phyloP scores from a whole-genome alignment of 805 yeast species.

The Lipomyces kockii region DNA sequence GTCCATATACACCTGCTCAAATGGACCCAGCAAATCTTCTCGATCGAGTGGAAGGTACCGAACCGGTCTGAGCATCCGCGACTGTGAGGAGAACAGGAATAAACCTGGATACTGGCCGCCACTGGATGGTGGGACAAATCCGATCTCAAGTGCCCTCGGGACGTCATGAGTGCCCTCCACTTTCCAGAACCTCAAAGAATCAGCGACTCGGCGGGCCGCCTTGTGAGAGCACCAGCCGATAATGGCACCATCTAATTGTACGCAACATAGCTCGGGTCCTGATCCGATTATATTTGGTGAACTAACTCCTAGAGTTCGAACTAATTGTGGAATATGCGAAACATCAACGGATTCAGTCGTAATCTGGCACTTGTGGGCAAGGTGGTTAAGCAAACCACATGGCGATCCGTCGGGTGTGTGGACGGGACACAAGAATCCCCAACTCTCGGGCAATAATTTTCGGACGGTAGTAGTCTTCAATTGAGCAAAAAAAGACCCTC shows the following conservation, averaged over 20 bases:
- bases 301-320: slow-evolving; percentile 76
- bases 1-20: slow-evolving; percentile 96
- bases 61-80: slow-evolving; percentile 96
- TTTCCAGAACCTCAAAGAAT: slow-evolving; percentile 90
- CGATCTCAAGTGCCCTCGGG: slow-evolving; percentile 87
- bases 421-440: slow-evolving; percentile 99
- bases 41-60: slow-evolving; percentile 84
- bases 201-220: slow-evolving; percentile 84
- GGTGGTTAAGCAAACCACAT: slow-evolving; percentile 95
- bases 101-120: slow-evolving; percentile 98
- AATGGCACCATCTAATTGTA: slow-evolving; percentile 89
- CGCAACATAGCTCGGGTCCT: slow-evolving; percentile 86
- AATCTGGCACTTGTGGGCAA: slow-evolving; percentile 91
- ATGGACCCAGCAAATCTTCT: slow-evolving; percentile 91
- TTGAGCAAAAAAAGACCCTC: slow-evolving; percentile 99
- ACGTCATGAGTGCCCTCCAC: slow-evolving; percentile 78
- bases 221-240: slow-evolving; percentile 94
- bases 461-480: slow-evolving; percentile 96
- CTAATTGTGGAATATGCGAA: slow-evolving; percentile 65
- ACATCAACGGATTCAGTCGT: slow-evolving; percentile 79
- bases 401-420: slow-evolving; percentile 99
- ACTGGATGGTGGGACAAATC: slow-evolving; percentile 93
- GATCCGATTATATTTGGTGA: slow-evolving; percentile 81
- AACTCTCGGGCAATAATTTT: slow-evolving; percentile 93
- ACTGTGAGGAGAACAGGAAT: slow-evolving; percentile 85